These are phyloP conservation scores for Cladosporium sp. DNA, from an alignment of 2,329 filamentous ascomycete genomes.

Conservation along the genomic window DNA sequence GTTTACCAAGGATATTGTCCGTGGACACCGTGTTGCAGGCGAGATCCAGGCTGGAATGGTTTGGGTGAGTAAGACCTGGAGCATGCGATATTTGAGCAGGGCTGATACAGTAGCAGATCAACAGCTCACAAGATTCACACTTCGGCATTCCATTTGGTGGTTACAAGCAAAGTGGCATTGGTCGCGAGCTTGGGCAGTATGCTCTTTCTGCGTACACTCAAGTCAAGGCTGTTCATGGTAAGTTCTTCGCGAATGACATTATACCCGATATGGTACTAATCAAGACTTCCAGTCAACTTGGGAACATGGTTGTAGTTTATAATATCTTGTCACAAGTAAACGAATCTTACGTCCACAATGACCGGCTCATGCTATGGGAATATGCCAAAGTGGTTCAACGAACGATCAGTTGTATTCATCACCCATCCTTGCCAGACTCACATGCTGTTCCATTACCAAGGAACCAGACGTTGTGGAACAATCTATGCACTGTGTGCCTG, in stretches of 20 bases:
- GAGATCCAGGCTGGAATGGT: slow-evolving; percentile 49
- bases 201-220: slow-evolving; percentile 27
- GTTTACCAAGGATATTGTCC: slow-evolving; percentile 45
- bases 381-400: neutral
- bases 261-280: slow-evolving; percentile 46
- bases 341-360: neutral
- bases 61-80: slow-evolving; percentile 49
- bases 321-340: neutral
- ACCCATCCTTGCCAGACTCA: neutral
- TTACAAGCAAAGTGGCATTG: slow-evolving; percentile 61
- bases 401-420: no score
- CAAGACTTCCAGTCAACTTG: slow-evolving; percentile 43
- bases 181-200: slow-evolving; percentile 44
- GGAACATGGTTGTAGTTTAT: slow-evolving; percentile 45
- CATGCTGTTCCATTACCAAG: neutral
- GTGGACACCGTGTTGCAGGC: slow-evolving; percentile 45
- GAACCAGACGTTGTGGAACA: neutral
- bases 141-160: slow-evolving; percentile 59
- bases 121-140: slow-evolving; percentile 45
- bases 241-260: slow-evolving; percentile 59
- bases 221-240: slow-evolving; percentile 45
- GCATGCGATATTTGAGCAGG: slow-evolving; percentile 37
- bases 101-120: slow-evolving; percentile 33
- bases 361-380: no score
- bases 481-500: neutral